A percentile compares a stretch with the other conserved stretches of the same genome.
These are phyloP conservation scores for Cardamine chenopodiifolia DNA, from an alignment of 345 rosid species.

Conservation along the genomic window DNA sequence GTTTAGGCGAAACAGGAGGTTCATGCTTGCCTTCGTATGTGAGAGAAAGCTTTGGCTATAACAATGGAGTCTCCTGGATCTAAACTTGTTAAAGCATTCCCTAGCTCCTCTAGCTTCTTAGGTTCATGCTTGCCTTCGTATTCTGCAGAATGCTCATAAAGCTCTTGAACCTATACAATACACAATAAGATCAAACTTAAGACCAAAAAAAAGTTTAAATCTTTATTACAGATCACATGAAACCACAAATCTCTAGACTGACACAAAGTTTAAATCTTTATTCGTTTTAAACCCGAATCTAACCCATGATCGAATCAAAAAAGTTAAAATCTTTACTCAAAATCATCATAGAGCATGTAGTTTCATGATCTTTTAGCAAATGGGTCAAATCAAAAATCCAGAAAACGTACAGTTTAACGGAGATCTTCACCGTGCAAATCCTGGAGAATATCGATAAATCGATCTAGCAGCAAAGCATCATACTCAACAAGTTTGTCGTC, in stretches of 20 bases:
- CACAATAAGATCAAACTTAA: background rate
- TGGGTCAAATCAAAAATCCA: constrained; percentile 4
- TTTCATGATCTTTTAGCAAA: background rate
- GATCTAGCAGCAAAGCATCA: constrained; percentile 91
- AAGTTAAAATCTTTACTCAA: constrained; percentile 7
- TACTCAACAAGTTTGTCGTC: constrained; percentile 95
- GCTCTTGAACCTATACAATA: constrained; percentile 81
- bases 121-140: constrained; percentile 82
- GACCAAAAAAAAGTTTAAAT: background rate
- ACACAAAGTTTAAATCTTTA: background rate
- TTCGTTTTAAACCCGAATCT: background rate
- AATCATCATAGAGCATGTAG: background rate
- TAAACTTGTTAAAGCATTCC: constrained; percentile 73
- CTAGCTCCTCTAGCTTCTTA: constrained; percentile 84
- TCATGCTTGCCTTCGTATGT: too few species aligned
- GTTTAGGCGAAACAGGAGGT: constrained; percentile 93
- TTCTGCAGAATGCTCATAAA: constrained; percentile 92
- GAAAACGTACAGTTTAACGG: constrained; percentile 69
- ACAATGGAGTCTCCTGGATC: constrained; percentile 97
- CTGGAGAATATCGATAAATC: constrained; percentile 94
- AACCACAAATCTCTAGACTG: constrained; percentile 12
- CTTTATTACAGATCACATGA: background rate
- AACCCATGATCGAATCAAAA: constrained; percentile 1
- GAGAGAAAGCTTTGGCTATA: constrained; percentile 79
- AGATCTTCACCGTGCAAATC: constrained; percentile 97